Evolutionary conservation across 768 basidiomycete species (phyloP).

Genomic region (Mycena crocata): DNA sequence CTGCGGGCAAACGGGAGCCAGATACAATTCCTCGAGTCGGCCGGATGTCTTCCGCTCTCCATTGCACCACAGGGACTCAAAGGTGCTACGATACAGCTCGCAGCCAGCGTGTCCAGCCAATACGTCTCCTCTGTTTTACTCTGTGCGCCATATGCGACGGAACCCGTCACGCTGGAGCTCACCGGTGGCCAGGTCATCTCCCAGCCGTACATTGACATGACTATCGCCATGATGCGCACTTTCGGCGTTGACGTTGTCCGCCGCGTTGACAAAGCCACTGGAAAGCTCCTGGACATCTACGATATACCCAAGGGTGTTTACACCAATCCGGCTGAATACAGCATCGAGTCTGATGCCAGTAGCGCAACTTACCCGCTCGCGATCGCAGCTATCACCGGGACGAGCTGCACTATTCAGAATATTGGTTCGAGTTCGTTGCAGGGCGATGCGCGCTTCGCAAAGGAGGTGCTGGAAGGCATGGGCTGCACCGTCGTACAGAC

Average conservation of each 20-base stretch:
- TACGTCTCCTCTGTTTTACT: constrained; percentile 98
- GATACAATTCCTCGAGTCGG: constrained; percentile 81
- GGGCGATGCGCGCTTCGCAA: constrained; percentile 97
- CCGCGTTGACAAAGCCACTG: constrained; percentile 66
- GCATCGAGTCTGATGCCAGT: constrained; percentile 95
- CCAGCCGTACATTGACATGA: constrained; percentile 99
- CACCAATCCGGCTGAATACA: constrained; percentile 82
- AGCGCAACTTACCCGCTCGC: constrained; percentile 97
- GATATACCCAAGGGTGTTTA: constrained; percentile 87
- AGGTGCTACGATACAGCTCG: constrained; percentile 86
- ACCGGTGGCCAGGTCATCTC: constrained; percentile 96
- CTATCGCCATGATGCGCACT: constrained; percentile 95
- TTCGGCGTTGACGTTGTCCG: constrained; percentile 88
- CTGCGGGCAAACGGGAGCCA: constrained; percentile 82
- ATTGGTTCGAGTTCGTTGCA: constrained; percentile 93
- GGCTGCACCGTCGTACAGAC: constrained; percentile 94
- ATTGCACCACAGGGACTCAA: constrained; percentile 86
- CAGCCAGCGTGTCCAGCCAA: constrained; percentile 96
- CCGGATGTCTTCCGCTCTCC: constrained; percentile 89
- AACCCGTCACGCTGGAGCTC: constrained; percentile 89
- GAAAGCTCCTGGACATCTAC: constrained; percentile 82
- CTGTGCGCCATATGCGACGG: constrained; percentile 91
- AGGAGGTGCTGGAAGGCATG: constrained; percentile 93
- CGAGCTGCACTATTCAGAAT: constrained; percentile 91
- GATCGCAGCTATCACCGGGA: constrained; percentile 97